These are phyloP conservation scores for Ambrosia hybrid DNA, from an alignment of 140 eudicot species.

Conservation along the genomic window DNA sequence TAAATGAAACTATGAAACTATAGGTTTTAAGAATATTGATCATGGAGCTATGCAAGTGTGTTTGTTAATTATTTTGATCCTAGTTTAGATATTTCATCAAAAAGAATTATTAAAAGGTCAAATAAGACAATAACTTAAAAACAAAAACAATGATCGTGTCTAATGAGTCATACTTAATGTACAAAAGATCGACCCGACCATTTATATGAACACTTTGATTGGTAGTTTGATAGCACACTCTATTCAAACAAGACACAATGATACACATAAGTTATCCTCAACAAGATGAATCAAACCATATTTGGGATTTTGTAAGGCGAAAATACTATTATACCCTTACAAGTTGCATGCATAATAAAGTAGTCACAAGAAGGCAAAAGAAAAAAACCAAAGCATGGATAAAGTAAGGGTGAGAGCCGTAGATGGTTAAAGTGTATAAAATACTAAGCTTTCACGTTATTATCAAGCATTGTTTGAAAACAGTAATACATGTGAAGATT, in stretches of 20 bases:
- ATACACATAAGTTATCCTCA: slow-evolving; percentile 13
- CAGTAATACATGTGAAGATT: slow-evolving; percentile 33
- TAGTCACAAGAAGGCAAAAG: slow-evolving; percentile 35
- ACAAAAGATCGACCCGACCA: slow-evolving; percentile 14
- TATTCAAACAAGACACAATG: not conserved
- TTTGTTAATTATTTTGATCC: not conserved
- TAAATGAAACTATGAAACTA: too few relatives aligned
- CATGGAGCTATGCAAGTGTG: not conserved
- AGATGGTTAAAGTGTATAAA: slow-evolving; percentile 23
- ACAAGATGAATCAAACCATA: slow-evolving; percentile 8
- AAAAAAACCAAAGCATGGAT: slow-evolving; percentile 28
- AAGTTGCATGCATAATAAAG: slow-evolving; percentile 33
- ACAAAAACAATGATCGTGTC: slow-evolving; percentile 8
- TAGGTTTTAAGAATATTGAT: not conserved
- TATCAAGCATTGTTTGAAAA: slow-evolving; percentile 28
- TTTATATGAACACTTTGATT: slow-evolving; percentile 8
- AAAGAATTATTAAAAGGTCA: not conserved
- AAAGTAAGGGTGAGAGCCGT: slow-evolving; percentile 31
- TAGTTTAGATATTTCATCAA: not conserved
- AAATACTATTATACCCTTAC: slow-evolving; percentile 23
- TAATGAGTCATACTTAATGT: slow-evolving; percentile 10
- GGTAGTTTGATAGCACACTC: slow-evolving; percentile 12
- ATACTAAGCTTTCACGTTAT: slow-evolving; percentile 28
- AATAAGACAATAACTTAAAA: slow-evolving; percentile 10
- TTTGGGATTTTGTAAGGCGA: slow-evolving; percentile 6